These are phyloP conservation scores for Ustilago lituana DNA, from an alignment of 1,284 basidiomycete genomes.

Conservation along the genomic window DNA sequence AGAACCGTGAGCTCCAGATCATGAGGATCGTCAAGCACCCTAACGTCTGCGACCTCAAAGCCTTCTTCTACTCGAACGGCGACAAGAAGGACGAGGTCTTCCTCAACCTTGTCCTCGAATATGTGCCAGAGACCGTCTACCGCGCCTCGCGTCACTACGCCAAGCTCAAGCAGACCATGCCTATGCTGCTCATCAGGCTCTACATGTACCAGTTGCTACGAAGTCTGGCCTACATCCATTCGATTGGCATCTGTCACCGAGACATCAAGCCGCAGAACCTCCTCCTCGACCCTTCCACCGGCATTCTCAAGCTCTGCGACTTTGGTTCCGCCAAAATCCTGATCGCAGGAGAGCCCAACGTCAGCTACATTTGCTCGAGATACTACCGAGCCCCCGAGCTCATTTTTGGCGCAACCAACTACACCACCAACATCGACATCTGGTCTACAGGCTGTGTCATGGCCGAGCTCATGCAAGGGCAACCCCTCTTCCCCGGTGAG, in stretches of 20 bases:
- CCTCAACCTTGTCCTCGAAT: constrained; percentile 98
- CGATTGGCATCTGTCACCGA: constrained; percentile 86
- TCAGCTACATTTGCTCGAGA: constrained; percentile 98
- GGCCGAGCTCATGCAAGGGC: constrained; percentile 99
- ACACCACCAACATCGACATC: constrained; percentile 99
- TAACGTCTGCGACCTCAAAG: constrained; percentile 95
- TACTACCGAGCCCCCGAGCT: constrained; percentile 99
- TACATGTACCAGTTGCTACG: constrained; percentile 98
- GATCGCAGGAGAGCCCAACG: constrained; percentile 96
- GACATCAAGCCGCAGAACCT: constrained; percentile 99
- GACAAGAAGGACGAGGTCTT: constrained; percentile 99
- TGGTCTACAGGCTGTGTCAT: constrained; percentile 99
- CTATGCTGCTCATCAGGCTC: constrained; percentile 97
- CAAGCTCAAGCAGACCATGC: constrained; percentile 99
- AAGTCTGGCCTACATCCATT: constrained; percentile 97
- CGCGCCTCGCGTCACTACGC: constrained; percentile 98
- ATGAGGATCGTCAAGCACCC: constrained; percentile 98
- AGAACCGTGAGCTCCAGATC: constrained; percentile 99
- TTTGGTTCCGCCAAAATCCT: constrained; percentile 99
- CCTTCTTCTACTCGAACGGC: constrained; percentile 99
- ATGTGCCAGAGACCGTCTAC: constrained; percentile 99
- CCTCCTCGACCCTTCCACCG: constrained; percentile 93
- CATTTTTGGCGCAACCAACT: constrained; percentile 99
- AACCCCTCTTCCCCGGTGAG: constrained; percentile 98
- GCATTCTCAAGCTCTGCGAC: constrained; percentile 96